phyloP scores from a whole-genome alignment of 495 filamentous ascomycete genomes.

The Penicillium canariense region DNA sequence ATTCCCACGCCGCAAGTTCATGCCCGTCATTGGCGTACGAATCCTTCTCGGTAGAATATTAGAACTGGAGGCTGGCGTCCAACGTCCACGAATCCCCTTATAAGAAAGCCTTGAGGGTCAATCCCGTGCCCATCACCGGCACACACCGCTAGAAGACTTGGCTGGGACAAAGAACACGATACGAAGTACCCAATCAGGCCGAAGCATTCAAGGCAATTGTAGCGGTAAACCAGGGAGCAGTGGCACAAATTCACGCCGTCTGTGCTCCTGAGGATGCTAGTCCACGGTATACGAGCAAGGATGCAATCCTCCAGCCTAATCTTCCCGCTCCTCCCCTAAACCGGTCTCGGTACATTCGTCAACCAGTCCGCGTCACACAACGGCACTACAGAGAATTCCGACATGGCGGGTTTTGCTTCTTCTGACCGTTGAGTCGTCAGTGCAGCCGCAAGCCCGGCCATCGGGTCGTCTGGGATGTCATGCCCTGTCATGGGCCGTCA shows the following conservation, averaged over 20 bases:
- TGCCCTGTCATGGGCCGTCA: neutral
- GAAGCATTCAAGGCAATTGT: too few species aligned
- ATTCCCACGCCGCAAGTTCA: neutral
- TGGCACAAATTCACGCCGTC: too few species aligned
- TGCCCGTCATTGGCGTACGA: neutral
- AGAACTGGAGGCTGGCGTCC: conserved; percentile 2
- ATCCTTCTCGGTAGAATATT: neutral
- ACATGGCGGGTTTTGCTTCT: conserved; percentile 14
- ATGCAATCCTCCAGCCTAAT: too few species aligned
- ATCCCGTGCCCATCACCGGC: neutral
- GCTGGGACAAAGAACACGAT: too few species aligned
- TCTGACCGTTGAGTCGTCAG: conserved; percentile 15
- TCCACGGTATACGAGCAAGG: too few species aligned
- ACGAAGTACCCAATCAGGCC: too few species aligned
- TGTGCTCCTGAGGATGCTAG: too few species aligned
- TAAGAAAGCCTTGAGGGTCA: neutral
- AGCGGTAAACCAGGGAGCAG: too few species aligned
- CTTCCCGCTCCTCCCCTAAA: neutral
- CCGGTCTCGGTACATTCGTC: conserved; percentile 1
- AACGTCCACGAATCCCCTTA: neutral
- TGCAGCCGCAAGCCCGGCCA: conserved; percentile 11
- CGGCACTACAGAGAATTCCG: neutral
- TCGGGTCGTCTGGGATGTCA: neutral
- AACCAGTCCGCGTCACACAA: neutral
- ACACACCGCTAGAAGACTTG: neutral